phyloP scores from a whole-genome alignment of 176 grass and related monocot species.

The Oryza glaberrima region DNA sequence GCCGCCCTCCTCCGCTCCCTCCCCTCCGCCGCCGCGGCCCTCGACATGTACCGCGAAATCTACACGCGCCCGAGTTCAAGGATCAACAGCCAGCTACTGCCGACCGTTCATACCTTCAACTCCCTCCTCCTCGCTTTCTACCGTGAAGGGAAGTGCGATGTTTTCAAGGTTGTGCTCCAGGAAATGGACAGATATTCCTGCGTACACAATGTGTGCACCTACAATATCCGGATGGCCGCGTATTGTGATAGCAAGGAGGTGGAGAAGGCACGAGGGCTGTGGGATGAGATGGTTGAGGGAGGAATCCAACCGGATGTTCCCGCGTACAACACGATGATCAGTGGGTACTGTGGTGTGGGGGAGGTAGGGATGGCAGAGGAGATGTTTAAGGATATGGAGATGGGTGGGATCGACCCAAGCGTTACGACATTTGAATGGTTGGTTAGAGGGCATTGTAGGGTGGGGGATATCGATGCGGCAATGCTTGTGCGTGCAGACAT shows the following conservation, averaged over 20 bases:
- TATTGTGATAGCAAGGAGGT: conserved; percentile 40
- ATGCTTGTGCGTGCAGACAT: conserved; percentile 62
- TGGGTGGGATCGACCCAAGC: conserved; percentile 48
- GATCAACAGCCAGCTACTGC: conserved; percentile 28
- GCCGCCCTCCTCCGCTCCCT: conserved; percentile 31
- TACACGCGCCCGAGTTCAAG: conserved; percentile 17
- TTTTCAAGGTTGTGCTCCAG: conserved; percentile 30
- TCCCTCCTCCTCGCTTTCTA: conserved; percentile 60
- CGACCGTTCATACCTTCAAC: conserved; percentile 46
- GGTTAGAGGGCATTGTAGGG: conserved; percentile 56
- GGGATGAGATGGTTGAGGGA: conserved; percentile 56
- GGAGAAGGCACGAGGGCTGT: conserved; percentile 31
- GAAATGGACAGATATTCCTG: conserved; percentile 56
- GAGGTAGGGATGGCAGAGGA: conserved; percentile 55
- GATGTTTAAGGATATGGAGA: conserved; percentile 60
- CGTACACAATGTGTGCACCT: conserved; percentile 49
- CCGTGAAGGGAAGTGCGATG: conserved; percentile 39
- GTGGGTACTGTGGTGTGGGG: conserved; percentile 47
- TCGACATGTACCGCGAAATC: conserved; percentile 52
- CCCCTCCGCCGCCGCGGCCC: conserved; percentile 36
- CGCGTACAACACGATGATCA: conserved; percentile 62
- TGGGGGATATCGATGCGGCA: conserved; percentile 29
- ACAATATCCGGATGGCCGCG: conserved; percentile 52
- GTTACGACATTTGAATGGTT: conserved; percentile 55
- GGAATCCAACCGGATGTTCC: conserved; percentile 47